phyloP scores from a whole-genome alignment of 257 asterid genomes.

The Solanum dulcamara region DNA sequence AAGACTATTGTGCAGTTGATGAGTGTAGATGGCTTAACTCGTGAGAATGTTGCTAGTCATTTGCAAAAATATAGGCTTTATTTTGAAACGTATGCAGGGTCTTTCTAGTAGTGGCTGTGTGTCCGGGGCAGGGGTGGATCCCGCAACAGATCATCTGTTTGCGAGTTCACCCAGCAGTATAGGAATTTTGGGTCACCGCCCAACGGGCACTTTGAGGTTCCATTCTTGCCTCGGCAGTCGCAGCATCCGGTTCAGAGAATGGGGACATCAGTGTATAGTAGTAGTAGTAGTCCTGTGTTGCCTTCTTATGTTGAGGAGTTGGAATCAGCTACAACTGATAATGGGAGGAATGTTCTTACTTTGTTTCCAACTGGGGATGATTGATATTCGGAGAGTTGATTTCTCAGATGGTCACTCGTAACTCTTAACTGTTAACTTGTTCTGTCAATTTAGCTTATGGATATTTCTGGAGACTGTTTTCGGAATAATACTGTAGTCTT shows the following conservation, averaged over 20 bases:
- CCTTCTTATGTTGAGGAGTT: slow-evolving; percentile 41
- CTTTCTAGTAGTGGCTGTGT: slow-evolving; percentile 9
- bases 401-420: not conserved
- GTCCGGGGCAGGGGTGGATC: slow-evolving; percentile 21
- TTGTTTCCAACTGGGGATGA: slow-evolving; percentile 69
- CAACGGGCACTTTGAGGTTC: slow-evolving; percentile 48
- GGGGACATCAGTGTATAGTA: slow-evolving; percentile 35
- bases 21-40: slow-evolving; percentile 42
- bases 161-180: slow-evolving; percentile 59
- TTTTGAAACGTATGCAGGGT: slow-evolving; percentile 39
- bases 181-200: slow-evolving; percentile 31
- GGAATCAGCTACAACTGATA: slow-evolving; percentile 32
- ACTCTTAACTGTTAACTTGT: slow-evolving; percentile 1
- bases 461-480: slow-evolving; percentile 12
- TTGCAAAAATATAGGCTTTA: slow-evolving; percentile 37
- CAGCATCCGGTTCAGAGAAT: slow-evolving; percentile 53
- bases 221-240: slow-evolving; percentile 31
- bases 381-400: slow-evolving; percentile 3
- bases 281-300: slow-evolving; percentile 13
- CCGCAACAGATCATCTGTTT: slow-evolving; percentile 51
- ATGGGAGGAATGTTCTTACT: slow-evolving; percentile 67
- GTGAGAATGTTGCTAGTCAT: slow-evolving; percentile 46
- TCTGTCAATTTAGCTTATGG: not conserved
- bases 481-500: slow-evolving; percentile 11
- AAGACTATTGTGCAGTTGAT: slow-evolving; percentile 46